Conservation (phyloP, 164 flowering plant genomes). For the Kalanchoe fedtschenkoi region DNA sequence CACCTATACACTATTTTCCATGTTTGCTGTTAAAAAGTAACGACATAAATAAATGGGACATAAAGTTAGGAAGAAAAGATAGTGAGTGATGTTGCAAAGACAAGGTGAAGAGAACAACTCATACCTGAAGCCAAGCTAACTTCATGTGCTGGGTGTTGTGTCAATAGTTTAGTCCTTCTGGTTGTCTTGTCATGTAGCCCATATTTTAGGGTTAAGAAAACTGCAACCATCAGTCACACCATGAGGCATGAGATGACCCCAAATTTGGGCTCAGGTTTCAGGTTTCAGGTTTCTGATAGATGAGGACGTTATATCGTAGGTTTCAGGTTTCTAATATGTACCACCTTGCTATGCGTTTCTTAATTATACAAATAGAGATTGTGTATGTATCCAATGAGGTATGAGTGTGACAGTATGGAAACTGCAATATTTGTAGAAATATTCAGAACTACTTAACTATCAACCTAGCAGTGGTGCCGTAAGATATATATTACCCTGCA, state of each 20-base stretch:
- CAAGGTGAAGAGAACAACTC: not conserved
- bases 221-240: slow-evolving; percentile 1
- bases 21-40: no score
- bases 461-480: not conserved
- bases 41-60: not conserved
- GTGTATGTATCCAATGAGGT: no score
- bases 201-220: slow-evolving; percentile 2
- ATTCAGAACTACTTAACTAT: not conserved
- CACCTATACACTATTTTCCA: not conserved
- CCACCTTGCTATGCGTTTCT: no score
- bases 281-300: not conserved
- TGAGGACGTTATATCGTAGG: not conserved
- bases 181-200: not conserved
- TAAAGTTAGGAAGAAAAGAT: not conserved
- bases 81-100: slow-evolving; percentile 1
- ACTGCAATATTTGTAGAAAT: no score
- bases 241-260: not conserved
- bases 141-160: no score
- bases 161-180: not conserved
- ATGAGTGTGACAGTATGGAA: no score
- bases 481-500: no score
- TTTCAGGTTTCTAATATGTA: no score
- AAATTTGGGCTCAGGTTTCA: not conserved
- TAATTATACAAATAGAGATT: no score
- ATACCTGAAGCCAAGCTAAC: slow-evolving; percentile 5